Conservation (phyloP, 1,139 yeast species). For the Wickerhamomyces sp. region DNA sequence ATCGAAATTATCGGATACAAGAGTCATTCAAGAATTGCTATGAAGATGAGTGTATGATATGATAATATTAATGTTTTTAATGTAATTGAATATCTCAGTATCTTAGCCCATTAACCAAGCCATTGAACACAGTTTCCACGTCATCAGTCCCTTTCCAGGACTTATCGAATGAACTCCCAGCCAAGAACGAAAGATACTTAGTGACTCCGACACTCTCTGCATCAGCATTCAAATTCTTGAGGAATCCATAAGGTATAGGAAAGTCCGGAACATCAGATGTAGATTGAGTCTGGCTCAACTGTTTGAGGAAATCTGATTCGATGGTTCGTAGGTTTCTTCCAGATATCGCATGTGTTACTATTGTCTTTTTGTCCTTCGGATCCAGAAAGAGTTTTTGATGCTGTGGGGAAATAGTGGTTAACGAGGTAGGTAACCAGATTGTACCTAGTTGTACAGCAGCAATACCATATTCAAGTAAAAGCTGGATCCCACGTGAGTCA, state of each 20-base stretch:
- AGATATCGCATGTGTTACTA: conserved; percentile 19
- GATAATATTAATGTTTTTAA: neutral
- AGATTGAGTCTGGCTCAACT: neutral
- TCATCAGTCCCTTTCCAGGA: conserved; percentile 10
- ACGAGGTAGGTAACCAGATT: conserved; percentile 32
- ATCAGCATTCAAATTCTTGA: conserved; percentile 13
- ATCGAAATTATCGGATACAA: conserved; percentile 73
- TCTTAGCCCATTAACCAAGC: conserved; percentile 1
- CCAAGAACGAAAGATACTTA: conserved; percentile 6
- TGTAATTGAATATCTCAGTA: neutral
- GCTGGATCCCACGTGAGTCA: conserved; percentile 25
- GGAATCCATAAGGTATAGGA: conserved; percentile 20
- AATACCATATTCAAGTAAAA: conserved; percentile 33
- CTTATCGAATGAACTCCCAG: conserved; percentile 12
- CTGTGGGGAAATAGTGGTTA: conserved; percentile 12
- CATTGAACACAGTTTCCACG: conserved; percentile 8
- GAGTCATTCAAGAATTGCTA: conserved; percentile 79
- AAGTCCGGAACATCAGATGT: conserved; percentile 18
- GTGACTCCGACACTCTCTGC: conserved; percentile 1
- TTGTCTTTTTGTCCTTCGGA: conserved; percentile 9
- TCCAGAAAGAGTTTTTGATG: conserved; percentile 9
- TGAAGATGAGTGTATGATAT: conserved; percentile 67
- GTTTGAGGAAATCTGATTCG: conserved; percentile 12
- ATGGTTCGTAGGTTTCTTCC: conserved; percentile 22
- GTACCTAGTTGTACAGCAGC: conserved; percentile 46